phyloP scores from a whole-genome alignment of 768 basidiomycete species.

The Suillus fuscotomentosus region DNA sequence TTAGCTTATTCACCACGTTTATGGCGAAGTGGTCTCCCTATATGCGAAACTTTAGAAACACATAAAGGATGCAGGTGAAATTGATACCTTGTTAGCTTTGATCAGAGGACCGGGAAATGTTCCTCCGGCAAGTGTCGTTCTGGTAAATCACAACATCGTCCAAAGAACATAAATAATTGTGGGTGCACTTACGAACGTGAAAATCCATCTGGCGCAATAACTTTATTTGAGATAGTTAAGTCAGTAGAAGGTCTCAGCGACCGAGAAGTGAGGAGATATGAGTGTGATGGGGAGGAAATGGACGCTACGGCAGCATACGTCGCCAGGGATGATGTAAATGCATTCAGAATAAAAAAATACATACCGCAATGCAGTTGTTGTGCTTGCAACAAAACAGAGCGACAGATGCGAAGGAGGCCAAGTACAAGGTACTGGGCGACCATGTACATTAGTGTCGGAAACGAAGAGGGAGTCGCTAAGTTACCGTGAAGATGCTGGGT shows the following conservation, averaged over 20 bases:
- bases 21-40: not conserved
- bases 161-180: not conserved
- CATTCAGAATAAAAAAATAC: not conserved
- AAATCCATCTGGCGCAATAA: not conserved
- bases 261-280: not conserved
- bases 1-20: not conserved
- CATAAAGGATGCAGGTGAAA: not conserved
- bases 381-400: not conserved
- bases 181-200: not conserved
- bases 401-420: not conserved
- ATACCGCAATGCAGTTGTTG: not conserved
- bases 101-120: not conserved
- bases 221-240: not conserved
- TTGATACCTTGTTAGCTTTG: not conserved
- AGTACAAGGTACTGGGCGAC: not conserved
- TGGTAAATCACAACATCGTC: not conserved
- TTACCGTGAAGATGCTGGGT: not conserved
- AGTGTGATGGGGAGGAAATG: not conserved
- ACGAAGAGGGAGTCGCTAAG: not conserved
- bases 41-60: not conserved
- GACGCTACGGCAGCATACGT: not conserved
- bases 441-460: not conserved
- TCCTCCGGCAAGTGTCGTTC: not conserved
- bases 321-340: not conserved
- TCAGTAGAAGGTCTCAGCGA: not conserved